Percentiles rank a stretch among this genome's conserved stretches.
Evolutionary conservation across 202 grass and related monocot species (phyloP).

Genomic region (Digitaria exilis): DNA sequence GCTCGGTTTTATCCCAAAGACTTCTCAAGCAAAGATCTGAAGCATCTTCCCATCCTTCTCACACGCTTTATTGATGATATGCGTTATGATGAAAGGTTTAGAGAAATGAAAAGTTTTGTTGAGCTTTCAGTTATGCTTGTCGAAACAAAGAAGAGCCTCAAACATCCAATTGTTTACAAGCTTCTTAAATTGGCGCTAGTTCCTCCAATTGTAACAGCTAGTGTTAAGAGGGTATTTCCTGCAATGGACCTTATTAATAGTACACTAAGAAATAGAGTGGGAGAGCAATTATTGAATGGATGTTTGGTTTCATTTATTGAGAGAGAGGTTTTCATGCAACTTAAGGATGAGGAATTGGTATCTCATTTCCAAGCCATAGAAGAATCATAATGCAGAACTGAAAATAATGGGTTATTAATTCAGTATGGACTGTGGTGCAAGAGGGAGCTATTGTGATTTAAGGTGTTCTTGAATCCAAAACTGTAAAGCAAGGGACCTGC

Average conservation of each 20-base stretch:
- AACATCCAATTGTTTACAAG: slow-evolving; percentile 1
- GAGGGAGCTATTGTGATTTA: neutral
- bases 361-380: slow-evolving; percentile 8
- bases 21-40: neutral
- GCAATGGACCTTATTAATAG: neutral
- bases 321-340: neutral
- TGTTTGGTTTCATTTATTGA: neutral
- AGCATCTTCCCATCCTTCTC: neutral
- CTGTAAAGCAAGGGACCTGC: slow-evolving; percentile 45
- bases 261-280: neutral
- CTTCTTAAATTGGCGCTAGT: slow-evolving; percentile 14
- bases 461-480: slow-evolving; percentile 28
- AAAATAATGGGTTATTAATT: neutral
- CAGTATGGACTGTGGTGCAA: neutral
- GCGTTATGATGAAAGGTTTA: neutral
- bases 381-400: neutral
- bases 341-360: slow-evolving; percentile 5
- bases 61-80: neutral
- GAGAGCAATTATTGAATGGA: slow-evolving; percentile 5
- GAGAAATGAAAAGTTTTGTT: neutral
- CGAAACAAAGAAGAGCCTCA: neutral
- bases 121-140: slow-evolving; percentile 21
- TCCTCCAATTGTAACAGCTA: neutral
- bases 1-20: slow-evolving; percentile 1
- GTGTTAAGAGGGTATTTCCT: neutral